Evolutionary conservation across 257 asterid genomes (phyloP).

Genomic region (Penstemon barbatus): DNA sequence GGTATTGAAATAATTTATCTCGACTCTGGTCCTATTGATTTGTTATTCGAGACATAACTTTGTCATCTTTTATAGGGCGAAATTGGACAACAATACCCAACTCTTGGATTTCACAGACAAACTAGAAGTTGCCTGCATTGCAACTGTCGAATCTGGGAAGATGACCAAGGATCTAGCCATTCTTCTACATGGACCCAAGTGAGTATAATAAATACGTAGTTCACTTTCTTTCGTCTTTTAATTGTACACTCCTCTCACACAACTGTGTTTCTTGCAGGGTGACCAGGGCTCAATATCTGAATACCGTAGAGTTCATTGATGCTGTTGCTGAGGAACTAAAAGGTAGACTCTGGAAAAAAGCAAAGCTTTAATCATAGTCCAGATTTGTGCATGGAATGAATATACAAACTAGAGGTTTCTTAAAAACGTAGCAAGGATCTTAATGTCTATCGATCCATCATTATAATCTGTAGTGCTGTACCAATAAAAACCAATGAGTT

Average conservation of each 20-base stretch:
- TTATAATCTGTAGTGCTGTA: neutral
- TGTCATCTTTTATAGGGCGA: slow-evolving; percentile 56
- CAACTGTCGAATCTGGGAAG: slow-evolving; percentile 86
- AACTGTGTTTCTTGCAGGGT: slow-evolving; percentile 41
- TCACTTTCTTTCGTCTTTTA: neutral
- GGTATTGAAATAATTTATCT: slow-evolving; percentile 41
- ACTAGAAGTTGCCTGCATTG: slow-evolving; percentile 82
- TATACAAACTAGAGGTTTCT: too few relatives aligned
- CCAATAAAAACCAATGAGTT: neutral
- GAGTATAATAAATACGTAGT: slow-evolving; percentile 29
- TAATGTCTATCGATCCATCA: neutral
- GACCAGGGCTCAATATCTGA: slow-evolving; percentile 50
- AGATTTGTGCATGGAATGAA: neutral
- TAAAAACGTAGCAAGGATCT: too few relatives aligned
- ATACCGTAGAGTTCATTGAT: slow-evolving; percentile 72
- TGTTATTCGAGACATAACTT: neutral
- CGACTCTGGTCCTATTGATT: neutral
- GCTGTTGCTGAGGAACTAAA: slow-evolving; percentile 64
- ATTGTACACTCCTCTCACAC: neutral
- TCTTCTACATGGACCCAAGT: slow-evolving; percentile 85
- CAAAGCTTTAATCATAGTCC: slow-evolving; percentile 33
- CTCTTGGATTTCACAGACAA: slow-evolving; percentile 78
- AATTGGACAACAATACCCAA: slow-evolving; percentile 63
- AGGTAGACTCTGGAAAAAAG: slow-evolving; percentile 44
- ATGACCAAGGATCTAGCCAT: slow-evolving; percentile 99